Evolutionary conservation across 2,329 filamentous ascomycete species (phyloP).

Genomic region (Aaosphaeria arxii): DNA sequence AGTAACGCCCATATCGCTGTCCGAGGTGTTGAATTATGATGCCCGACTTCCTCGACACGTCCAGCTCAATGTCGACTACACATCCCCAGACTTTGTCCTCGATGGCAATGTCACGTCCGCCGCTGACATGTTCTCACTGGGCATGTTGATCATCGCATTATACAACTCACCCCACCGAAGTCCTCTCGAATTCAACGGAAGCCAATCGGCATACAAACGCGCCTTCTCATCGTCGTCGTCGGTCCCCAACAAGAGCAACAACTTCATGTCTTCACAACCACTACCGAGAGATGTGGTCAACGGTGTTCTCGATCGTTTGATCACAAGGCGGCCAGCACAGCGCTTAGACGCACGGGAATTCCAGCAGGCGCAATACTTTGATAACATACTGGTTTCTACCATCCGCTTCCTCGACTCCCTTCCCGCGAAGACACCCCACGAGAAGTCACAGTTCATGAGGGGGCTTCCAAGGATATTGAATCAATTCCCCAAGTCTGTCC

Average conservation of each 20-base stretch:
- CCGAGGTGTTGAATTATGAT: slow-evolving; percentile 82
- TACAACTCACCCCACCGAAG: slow-evolving; percentile 94
- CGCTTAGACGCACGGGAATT: slow-evolving; percentile 87
- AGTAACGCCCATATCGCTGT: slow-evolving; percentile 75
- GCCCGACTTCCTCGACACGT: slow-evolving; percentile 76
- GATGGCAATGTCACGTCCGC: slow-evolving; percentile 82
- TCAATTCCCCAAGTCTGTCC: slow-evolving; percentile 87
- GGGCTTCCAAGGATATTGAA: slow-evolving; percentile 83
- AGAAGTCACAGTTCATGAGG: slow-evolving; percentile 89
- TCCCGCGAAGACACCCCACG: slow-evolving; percentile 84
- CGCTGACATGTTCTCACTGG: slow-evolving; percentile 91
- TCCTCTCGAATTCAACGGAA: slow-evolving; percentile 78
- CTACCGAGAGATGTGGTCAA: slow-evolving; percentile 75
- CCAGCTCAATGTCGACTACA: slow-evolving; percentile 89
- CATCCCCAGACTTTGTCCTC: slow-evolving; percentile 89
- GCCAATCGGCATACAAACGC: slow-evolving; percentile 79
- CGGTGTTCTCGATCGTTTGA: slow-evolving; percentile 77
- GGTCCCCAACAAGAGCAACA: slow-evolving; percentile 76
- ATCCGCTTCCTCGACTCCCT: slow-evolving; percentile 92
- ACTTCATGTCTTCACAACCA: slow-evolving; percentile 75
- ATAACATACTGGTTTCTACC: slow-evolving; percentile 93
- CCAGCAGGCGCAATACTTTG: slow-evolving; percentile 92
- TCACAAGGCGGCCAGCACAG: slow-evolving; percentile 83
- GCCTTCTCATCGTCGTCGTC: slow-evolving; percentile 75
- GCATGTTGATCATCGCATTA: slow-evolving; percentile 80